Evolutionary conservation across 192 early-diverging fungal species (phyloP).

Genomic region (Anaeromyces robustus): DNA sequence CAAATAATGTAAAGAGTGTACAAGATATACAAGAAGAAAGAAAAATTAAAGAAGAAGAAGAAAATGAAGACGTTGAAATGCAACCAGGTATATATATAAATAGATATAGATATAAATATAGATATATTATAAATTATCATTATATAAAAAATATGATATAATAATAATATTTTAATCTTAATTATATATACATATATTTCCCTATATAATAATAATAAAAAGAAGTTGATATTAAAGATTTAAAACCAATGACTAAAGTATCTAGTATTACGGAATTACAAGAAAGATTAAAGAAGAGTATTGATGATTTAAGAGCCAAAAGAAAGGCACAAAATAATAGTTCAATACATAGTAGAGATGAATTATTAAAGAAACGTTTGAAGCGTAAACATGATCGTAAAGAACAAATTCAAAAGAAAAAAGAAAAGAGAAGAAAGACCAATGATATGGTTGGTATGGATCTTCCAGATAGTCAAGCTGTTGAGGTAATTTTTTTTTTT

Average conservation of each 20-base stretch:
- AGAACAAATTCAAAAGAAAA: slow-evolving; percentile 40
- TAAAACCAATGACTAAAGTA: slow-evolving; percentile 21
- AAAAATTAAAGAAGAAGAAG: slow-evolving; percentile 17
- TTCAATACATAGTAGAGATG: slow-evolving; percentile 33
- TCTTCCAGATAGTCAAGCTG: not conserved
- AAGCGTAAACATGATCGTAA: slow-evolving; percentile 32
- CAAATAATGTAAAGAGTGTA: slow-evolving; percentile 57
- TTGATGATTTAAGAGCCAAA: slow-evolving; percentile 37
- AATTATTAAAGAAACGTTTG: slow-evolving; percentile 58
- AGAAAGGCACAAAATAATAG: slow-evolving; percentile 42
- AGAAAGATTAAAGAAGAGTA: slow-evolving; percentile 42
- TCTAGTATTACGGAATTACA: slow-evolving; percentile 34
- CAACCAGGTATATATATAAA: slow-evolving; percentile 9
- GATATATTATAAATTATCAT: too few species aligned
- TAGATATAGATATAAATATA: too few species aligned
- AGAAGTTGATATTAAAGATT: slow-evolving; percentile 14
- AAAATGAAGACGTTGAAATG: slow-evolving; percentile 10
- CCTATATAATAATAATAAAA: slow-evolving; percentile 12
- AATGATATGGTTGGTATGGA: slow-evolving; percentile 5
- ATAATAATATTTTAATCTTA: not conserved
- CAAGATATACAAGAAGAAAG: slow-evolving; percentile 48
- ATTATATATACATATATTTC: too few species aligned
- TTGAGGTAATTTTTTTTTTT: not conserved
- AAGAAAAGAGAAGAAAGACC: slow-evolving; percentile 30
- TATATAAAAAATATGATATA: too few species aligned